Conservation (phyloP, 164 flowering plant genomes). For the Vitis labrusca region DNA sequence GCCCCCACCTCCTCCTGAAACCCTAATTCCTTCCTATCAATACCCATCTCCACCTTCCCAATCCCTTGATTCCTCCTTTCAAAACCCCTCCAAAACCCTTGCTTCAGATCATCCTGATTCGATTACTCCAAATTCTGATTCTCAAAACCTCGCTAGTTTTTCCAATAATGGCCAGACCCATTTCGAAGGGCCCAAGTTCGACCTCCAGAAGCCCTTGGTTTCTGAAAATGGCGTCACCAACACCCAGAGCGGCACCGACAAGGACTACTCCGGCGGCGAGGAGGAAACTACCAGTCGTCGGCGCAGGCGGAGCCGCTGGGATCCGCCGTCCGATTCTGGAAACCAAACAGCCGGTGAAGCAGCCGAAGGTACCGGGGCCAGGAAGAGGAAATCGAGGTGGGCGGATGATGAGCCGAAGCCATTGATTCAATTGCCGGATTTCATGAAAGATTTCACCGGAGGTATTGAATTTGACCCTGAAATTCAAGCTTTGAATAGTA, state of each 20-base stretch:
- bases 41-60: too few species aligned
- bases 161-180: too few species aligned
- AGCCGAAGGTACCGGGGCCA: conserved; percentile 31
- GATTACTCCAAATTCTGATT: too few species aligned
- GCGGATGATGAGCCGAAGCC: conserved; percentile 85
- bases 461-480: conserved; percentile 93
- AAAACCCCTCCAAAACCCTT: too few species aligned
- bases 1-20: too few species aligned
- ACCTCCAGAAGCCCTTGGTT: conserved; percentile 31
- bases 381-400: conserved; percentile 82
- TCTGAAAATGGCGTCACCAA: conserved; percentile 54
- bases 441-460: conserved; percentile 86
- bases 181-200: conserved; percentile 7
- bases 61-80: too few species aligned
- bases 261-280: conserved; percentile 72
- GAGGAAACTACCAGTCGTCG: conserved; percentile 70
- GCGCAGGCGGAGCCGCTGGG: conserved; percentile 81
- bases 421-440: conserved; percentile 75
- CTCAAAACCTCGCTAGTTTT: too few species aligned
- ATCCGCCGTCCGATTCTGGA: conserved; percentile 55
- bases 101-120: too few species aligned
- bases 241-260: conserved; percentile 58
- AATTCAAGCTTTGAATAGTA: conserved; percentile 72
- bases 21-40: too few species aligned
- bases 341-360: conserved; percentile 26